Evolutionary conservation across 768 basidiomycete genomes (phyloP), one percentile per base, ranked within the genome.

Genomic region (Chlorophyllum brunneum): DNA sequence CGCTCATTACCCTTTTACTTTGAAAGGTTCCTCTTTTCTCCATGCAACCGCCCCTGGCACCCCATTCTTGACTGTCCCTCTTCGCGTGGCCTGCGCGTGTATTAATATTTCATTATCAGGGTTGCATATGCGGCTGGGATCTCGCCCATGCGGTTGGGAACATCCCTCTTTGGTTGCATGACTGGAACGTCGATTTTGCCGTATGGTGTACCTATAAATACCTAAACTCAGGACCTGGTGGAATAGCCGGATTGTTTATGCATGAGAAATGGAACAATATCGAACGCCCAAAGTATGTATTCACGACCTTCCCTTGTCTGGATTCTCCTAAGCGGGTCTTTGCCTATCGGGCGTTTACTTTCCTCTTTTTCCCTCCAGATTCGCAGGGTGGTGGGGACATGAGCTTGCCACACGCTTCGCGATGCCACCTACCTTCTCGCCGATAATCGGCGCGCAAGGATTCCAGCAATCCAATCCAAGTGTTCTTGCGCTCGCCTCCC

Each of bases 131-230:
- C 62, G 95, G 93, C 34, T 95, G 93, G 83, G 95, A 99, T 73
- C 83, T 98, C 13, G 97, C 97, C 6, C 97, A 99, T 68, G 95
- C 89, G 5, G 79, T 86, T 39, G 97, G 95, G 42, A 99, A 99
- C 67, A 92, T 98, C 30, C 89, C 91, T 31, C 69, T 95, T 59
- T 74, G 80, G 42, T 73, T 99, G 58, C 92, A 95, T 66, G 88
- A 93, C 54, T 99, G 97, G 95, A 74, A 81, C 58, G 88, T 92
- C 59, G 97, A 99, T 67, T 98, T 98, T 65, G 97, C 95, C 2
- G 95, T 95, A 30, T 98, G 95, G 92, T 99, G 97, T 67, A 89
- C 93, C 27, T 99, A 98, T 79, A 98, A 91, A 71, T 99, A 98
- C 66, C 80, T 98, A 54, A 98, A 98, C 71, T 88, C 94, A 15